These are phyloP conservation scores for Laburnicola sp. DNA, from an alignment of 2,329 filamentous ascomycete genomes.

Conservation along the genomic window DNA sequence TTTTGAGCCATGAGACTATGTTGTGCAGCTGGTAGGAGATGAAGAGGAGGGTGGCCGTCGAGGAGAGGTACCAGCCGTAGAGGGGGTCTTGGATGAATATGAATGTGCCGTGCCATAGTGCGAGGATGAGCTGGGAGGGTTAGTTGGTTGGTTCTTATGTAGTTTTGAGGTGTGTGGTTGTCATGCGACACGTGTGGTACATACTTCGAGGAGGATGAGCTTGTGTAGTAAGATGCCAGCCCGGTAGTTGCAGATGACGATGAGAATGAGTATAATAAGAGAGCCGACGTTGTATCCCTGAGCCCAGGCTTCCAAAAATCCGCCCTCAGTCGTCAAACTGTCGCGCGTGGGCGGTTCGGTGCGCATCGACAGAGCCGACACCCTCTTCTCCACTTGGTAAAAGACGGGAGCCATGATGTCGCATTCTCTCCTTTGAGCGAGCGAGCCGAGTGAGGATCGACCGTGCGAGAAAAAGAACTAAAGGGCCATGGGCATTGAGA, in stretches of 20 bases:
- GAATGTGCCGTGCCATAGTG: conserved; percentile 42
- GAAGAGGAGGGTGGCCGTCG: conserved; percentile 40
- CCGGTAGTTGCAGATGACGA: conserved; percentile 42
- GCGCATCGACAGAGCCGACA: conserved; percentile 24
- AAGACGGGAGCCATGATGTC: conserved; percentile 1
- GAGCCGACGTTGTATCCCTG: conserved; percentile 43
- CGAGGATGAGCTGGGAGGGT: conserved; percentile 34
- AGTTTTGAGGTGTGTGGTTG: background rate
- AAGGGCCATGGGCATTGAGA: background rate
- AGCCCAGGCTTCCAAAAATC: conserved; percentile 41
- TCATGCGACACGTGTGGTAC: background rate
- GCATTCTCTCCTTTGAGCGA: background rate
- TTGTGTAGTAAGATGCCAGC: conserved; percentile 39
- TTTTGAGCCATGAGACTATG: conserved; percentile 42
- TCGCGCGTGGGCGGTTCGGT: conserved; percentile 33
- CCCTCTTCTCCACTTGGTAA: conserved; percentile 21
- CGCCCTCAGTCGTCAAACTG: conserved; percentile 32
- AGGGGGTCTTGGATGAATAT: conserved; percentile 37
- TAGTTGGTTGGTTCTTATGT: no score
- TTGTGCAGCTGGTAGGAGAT: conserved; percentile 44
- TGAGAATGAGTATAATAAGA: conserved; percentile 38
- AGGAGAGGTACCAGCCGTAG: conserved; percentile 40
- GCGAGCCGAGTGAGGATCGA: background rate
- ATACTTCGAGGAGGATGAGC: conserved; percentile 39
- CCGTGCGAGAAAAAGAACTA: background rate